Conservation (phyloP, 345 rosid species). For the Syzygium jambos region DNA sequence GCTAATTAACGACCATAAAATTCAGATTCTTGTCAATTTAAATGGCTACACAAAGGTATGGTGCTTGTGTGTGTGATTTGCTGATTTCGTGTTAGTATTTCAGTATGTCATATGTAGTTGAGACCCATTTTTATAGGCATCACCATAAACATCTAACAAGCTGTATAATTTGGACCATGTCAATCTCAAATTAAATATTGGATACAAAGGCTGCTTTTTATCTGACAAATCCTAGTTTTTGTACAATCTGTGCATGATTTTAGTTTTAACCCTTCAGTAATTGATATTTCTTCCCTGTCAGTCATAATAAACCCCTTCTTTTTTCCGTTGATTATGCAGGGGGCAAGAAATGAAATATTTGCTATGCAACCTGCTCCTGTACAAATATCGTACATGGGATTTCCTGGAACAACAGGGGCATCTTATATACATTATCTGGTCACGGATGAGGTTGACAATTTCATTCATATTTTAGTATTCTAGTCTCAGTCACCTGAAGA, state of each 20-base stretch:
- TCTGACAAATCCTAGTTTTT: neutral
- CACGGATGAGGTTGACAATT: slow-evolving; percentile 74
- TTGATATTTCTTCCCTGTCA: neutral
- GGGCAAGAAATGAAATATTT: slow-evolving; percentile 96
- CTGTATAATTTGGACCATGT: neutral
- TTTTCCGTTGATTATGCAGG: slow-evolving; percentile 32
- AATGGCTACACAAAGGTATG: slow-evolving; percentile 95
- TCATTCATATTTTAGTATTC: neutral
- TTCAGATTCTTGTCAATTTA: slow-evolving; percentile 84
- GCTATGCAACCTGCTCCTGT: slow-evolving; percentile 98
- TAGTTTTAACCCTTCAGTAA: neutral
- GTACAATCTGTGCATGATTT: neutral
- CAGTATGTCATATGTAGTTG: neutral
- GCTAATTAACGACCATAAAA: slow-evolving; percentile 72
- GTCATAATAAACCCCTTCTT: neutral
- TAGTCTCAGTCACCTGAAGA: neutral
- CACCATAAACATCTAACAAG: neutral
- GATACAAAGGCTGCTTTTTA: neutral
- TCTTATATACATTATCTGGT: slow-evolving; percentile 89
- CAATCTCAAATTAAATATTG: neutral
- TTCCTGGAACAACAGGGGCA: slow-evolving; percentile 99
- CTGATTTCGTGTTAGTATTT: neutral
- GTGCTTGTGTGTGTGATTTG: neutral
- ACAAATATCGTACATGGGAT: slow-evolving; percentile 98
- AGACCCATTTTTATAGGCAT: neutral